These are phyloP conservation scores for Trypanosoma melophagium DNA, from an alignment of 208 protist species.

Conservation along the genomic window DNA sequence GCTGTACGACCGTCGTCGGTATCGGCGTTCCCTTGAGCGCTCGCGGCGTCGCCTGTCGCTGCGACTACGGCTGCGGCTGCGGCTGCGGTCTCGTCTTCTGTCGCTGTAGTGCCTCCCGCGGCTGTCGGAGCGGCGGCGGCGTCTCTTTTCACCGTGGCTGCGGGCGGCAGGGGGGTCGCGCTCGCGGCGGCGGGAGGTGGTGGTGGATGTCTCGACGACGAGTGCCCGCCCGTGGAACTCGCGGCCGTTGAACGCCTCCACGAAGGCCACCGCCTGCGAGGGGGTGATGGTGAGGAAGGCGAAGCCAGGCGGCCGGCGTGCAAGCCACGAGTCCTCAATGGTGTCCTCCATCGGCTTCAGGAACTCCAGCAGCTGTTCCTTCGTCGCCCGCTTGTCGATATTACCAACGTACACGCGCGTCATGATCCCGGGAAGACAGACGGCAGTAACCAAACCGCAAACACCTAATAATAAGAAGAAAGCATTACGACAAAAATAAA, in stretches of 20 bases:
- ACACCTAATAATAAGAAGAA: slow-evolving; percentile 6
- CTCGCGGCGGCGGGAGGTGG: slow-evolving; percentile 14
- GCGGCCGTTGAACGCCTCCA: slow-evolving; percentile 26
- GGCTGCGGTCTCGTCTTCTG: slow-evolving; percentile 16
- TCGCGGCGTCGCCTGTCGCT: slow-evolving; percentile 23
- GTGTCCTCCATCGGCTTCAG: slow-evolving; percentile 28
- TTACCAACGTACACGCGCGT: slow-evolving; percentile 34
- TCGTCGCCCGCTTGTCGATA: slow-evolving; percentile 31
- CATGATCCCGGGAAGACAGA: slow-evolving; percentile 5
- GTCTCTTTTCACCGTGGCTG: slow-evolving; percentile 5
- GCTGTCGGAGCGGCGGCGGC: slow-evolving; percentile 16
- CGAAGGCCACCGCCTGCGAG: slow-evolving; percentile 22
- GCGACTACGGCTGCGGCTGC: slow-evolving; percentile 12
- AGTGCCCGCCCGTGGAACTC: slow-evolving; percentile 29
- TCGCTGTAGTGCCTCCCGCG: slow-evolving; percentile 15
- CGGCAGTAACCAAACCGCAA: neutral
- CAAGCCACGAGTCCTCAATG: slow-evolving; percentile 33
- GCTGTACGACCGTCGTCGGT: slow-evolving; percentile 26
- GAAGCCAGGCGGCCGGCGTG: slow-evolving; percentile 25
- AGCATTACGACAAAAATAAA: too few species aligned
- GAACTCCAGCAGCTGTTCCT: slow-evolving; percentile 32
- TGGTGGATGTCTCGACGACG: slow-evolving; percentile 31
- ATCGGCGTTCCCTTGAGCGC: slow-evolving; percentile 22
- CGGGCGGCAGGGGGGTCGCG: slow-evolving; percentile 1
- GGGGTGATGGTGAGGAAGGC: slow-evolving; percentile 29